Base-by-base conservation (phyloP, 2,329 filamentous ascomycete species). In the Claviceps digitariae region DNA sequence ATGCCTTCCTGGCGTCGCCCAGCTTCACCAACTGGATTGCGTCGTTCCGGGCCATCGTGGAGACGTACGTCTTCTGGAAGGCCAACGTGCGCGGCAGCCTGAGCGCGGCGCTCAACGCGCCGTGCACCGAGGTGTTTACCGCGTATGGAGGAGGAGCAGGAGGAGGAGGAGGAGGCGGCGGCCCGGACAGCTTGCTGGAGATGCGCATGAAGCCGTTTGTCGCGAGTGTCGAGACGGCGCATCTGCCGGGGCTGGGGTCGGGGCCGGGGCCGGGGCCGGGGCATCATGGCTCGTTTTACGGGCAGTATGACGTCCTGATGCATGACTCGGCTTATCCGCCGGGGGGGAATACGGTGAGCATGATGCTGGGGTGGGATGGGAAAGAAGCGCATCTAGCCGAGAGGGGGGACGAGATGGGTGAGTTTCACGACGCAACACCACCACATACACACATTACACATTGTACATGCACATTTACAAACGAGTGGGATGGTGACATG, bases 1-100 rank as follows among this genome's bases (percentile, higher is more conserved):
- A 64, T 54, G 66, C 67, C 56, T 76, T 74, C 56, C 65, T 69
- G 56, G 65, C 66, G 54, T 71, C 69, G 7, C 66, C 68, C 27
- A 66, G 63, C 56, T 70, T 69, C 52, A 67, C 69, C 49, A 69
- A 66, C 57, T 72, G 70, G 60, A 64, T 71, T 20, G 66, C 67
- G 41, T 66, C 67, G 9, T 59, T 70, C 43, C 62, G 61, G 50
- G 63, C 66, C 55, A 52, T 67, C n/a, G 55, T 66, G 52, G 59
- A 58, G 4, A 55, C 60, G 43, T 58, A 57, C 41, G 55, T 65
- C 47, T 59, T 65, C 53, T 53, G 53, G 12, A 50, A 58, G 51
- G 57, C 62, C 36, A 57, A 57, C 51, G 46, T 58, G 17, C 47
- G 58, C 40, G 57, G 57, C 20, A 57, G 57, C 49, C 55, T 59